phyloP scores from a whole-genome alignment of 2,329 filamentous ascomycete genomes.

The Fusarium clavum region DNA sequence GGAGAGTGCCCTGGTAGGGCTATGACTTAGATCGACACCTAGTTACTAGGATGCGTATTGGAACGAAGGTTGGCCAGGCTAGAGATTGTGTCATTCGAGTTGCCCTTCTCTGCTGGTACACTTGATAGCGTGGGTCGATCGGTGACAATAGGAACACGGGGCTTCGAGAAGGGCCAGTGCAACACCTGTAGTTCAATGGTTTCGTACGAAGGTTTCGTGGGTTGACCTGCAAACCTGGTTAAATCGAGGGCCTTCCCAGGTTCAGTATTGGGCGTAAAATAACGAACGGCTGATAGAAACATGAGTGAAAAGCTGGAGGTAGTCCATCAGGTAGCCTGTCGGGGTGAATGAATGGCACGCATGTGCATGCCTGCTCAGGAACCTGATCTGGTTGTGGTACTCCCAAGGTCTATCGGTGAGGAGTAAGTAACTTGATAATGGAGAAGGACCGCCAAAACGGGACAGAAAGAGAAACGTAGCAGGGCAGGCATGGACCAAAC shows the following conservation, averaged over 20 bases:
- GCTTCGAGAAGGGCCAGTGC: not conserved
- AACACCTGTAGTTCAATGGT: not conserved
- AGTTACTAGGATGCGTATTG: slow-evolving; percentile 6
- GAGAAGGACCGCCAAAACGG: slow-evolving; percentile 33
- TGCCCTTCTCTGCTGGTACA: slow-evolving; percentile 32
- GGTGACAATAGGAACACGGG: not conserved
- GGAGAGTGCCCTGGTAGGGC: slow-evolving; percentile 22
- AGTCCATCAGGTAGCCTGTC: not conserved
- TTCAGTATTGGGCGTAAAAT: not conserved
- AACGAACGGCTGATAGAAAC: not conserved
- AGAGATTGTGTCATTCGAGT: not conserved
- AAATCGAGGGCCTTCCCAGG: not conserved
- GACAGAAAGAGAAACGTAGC: slow-evolving; percentile 38
- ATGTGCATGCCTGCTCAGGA: slow-evolving; percentile 14
- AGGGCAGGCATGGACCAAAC: slow-evolving; percentile 35
- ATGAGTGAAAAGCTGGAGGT: not conserved
- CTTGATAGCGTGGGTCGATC: slow-evolving; percentile 15
- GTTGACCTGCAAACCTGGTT: not conserved
- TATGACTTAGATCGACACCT: slow-evolving; percentile 36
- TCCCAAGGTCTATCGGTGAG: slow-evolving; percentile 31
- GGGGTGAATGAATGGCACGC: slow-evolving; percentile 13
- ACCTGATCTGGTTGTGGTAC: slow-evolving; percentile 16
- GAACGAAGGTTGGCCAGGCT: not conserved
- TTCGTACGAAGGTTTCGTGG: not conserved
- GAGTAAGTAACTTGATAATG: slow-evolving; percentile 33